Percentiles rank a stretch among this genome's conserved stretches.
Evolutionary conservation across 176 grass and related monocot species (phyloP).

Genomic region (Ampelocalamus luodianensis): DNA sequence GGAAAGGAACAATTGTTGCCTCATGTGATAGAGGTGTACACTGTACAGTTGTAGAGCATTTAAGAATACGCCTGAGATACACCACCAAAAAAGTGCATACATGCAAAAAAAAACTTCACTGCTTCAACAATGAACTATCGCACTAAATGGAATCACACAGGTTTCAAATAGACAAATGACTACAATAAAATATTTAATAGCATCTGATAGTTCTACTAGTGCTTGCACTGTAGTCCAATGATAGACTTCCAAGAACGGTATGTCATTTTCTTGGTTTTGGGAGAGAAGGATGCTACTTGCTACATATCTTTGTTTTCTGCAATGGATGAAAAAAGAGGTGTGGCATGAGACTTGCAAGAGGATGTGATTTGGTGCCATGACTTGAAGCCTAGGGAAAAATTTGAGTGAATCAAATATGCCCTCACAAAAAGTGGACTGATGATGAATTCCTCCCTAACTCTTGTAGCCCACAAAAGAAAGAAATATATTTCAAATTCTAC

Average conservation of each 20-base stretch:
- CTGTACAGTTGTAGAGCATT: neutral
- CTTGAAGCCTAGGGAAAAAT: neutral
- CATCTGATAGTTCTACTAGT: neutral
- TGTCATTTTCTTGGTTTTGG: neutral
- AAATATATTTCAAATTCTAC: neutral
- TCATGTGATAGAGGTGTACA: neutral
- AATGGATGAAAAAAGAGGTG: neutral
- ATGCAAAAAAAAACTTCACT: neutral
- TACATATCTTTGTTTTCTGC: neutral
- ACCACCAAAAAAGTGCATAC: neutral
- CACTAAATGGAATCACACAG: conserved; percentile 4
- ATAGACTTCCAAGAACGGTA: neutral
- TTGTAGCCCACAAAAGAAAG: neutral
- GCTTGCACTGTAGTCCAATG: neutral
- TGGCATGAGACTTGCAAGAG: neutral
- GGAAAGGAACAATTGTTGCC: neutral
- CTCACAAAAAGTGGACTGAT: neutral
- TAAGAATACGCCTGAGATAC: neutral
- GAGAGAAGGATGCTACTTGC: neutral
- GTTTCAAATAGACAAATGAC: neutral
- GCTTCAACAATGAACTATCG: neutral
- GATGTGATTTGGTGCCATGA: neutral
- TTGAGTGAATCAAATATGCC: neutral
- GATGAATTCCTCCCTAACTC: neutral
- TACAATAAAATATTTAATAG: neutral